Evolutionary conservation across 1,284 basidiomycete species (phyloP).

Genomic region (Ceratobasidium sp.): DNA sequence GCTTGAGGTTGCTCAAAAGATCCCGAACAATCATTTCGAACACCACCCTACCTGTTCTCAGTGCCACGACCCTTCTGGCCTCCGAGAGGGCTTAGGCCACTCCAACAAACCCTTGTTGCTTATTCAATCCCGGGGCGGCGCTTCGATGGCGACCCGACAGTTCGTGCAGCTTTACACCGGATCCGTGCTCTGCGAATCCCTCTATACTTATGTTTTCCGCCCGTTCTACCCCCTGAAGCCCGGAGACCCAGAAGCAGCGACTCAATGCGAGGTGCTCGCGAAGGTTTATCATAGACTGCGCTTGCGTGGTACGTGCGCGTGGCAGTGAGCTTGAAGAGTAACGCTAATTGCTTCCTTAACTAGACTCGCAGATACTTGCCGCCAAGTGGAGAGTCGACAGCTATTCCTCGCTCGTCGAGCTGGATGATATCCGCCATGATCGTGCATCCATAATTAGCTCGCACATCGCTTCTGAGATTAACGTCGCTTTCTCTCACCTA

Average conservation of each 20-base stretch:
- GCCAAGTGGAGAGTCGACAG: constrained; percentile 8
- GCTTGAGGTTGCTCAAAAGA: neutral
- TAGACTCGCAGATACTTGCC: neutral
- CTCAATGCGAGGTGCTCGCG: neutral
- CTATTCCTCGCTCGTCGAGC: neutral
- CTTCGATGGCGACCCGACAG: neutral
- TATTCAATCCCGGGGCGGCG: neutral
- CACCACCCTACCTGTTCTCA: neutral
- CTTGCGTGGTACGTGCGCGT: neutral
- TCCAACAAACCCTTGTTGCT: neutral
- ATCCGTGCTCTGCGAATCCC: neutral
- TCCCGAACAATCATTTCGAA: neutral
- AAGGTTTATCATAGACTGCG: neutral
- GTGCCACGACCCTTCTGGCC: neutral
- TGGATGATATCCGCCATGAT: neutral
- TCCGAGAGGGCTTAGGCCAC: neutral
- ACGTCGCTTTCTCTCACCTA: neutral
- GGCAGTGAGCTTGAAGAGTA: no score
- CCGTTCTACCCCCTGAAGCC: neutral
- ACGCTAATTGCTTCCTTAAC: neutral
- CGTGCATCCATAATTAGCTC: neutral
- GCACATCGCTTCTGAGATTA: neutral
- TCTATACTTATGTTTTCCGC: neutral
- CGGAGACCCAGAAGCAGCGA: neutral
- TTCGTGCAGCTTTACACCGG: neutral